Evolutionary conservation across 2,329 filamentous ascomycete species (phyloP), one percentile per base, ranked within the genome.

Genomic region (Neonectria punicea): DNA sequence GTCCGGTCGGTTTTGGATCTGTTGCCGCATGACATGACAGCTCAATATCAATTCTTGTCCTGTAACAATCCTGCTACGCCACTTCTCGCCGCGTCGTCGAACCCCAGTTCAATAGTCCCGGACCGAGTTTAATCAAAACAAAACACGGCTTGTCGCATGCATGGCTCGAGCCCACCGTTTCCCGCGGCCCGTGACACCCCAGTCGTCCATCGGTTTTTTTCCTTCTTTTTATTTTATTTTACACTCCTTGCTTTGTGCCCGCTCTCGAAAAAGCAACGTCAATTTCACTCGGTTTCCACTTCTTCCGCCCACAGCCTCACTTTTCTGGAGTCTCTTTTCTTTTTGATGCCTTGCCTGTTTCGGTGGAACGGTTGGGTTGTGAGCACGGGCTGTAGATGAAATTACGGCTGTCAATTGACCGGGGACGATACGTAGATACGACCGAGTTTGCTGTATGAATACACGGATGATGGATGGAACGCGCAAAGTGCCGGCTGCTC

Each of bases 41-140:
- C 25, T 25, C 25, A 25, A 25, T 25, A 25, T 25, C 25, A 5
- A 25, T 25, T 25, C 25, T 25, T 25, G 25, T 63, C 62, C 68
- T 74, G 71, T 70, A 67, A 73, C 71, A 63, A 36, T 63, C 61
- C 63, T 73, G 71, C 58, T 65, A 73, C 71, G 64, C 22, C 22
- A 22, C 22, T 3, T 22, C 22, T 22, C 22, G 22, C 57, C 16
- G n/a, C 46, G 39, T 22, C 44, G 25, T 67, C 62, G 28, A 36
- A 3, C 13, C 14, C 14, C 14, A 16, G 16, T 39, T n/a, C 36
- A 8, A 39, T 39, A 39, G 36, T 39, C 14, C 34, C 16, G 36
- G 36, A 39, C 36, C 36, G 30, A 39, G 20, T 39, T 36, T 25
- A 32, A 50, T 18, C 47, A 32, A 50, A 28, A 18, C 28, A 7